Percentiles rank a stretch among this genome's conserved stretches.
phyloP scores from a whole-genome alignment of 176 grass and related monocot genomes.

The Musa schizocarpa region DNA sequence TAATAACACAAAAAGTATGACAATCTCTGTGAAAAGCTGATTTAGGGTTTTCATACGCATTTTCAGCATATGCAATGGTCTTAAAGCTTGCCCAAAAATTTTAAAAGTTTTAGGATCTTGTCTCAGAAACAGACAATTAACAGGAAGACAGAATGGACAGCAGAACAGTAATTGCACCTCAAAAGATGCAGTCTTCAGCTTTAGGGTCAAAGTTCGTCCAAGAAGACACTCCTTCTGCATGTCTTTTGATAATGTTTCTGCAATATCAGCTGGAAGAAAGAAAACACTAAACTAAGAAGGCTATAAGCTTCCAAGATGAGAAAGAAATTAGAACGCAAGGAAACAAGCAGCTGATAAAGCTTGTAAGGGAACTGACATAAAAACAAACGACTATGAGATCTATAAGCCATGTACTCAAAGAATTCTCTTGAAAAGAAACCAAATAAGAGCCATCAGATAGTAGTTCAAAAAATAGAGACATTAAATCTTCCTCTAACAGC shows the following conservation, averaged over 20 bases:
- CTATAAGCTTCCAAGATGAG: constrained; percentile 1
- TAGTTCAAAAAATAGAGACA: neutral
- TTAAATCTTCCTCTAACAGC: neutral
- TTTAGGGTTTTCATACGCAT: neutral
- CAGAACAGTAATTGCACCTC: constrained; percentile 37
- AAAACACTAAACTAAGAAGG: constrained; percentile 2
- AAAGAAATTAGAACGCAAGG: neutral
- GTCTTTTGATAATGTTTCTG: constrained; percentile 70
- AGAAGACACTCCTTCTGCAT: constrained; percentile 71
- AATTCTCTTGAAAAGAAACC: neutral
- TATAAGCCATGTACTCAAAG: neutral
- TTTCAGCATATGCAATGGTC: neutral
- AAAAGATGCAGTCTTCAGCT: constrained; percentile 88
- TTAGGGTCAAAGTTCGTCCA: constrained; percentile 74
- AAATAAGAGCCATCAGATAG: neutral
- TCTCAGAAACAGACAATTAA: constrained; percentile 6
- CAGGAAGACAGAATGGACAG: neutral
- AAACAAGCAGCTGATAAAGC: neutral
- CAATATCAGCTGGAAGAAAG: constrained; percentile 43
- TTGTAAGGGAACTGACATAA: neutral
- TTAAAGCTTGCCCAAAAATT: neutral
- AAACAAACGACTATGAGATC: neutral
- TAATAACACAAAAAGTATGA: neutral
- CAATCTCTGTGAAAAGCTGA: neutral
- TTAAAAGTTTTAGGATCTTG: neutral